These are phyloP conservation scores for Cichorium intybus DNA, from an alignment of 140 eudicot genomes.

Conservation along the genomic window DNA sequence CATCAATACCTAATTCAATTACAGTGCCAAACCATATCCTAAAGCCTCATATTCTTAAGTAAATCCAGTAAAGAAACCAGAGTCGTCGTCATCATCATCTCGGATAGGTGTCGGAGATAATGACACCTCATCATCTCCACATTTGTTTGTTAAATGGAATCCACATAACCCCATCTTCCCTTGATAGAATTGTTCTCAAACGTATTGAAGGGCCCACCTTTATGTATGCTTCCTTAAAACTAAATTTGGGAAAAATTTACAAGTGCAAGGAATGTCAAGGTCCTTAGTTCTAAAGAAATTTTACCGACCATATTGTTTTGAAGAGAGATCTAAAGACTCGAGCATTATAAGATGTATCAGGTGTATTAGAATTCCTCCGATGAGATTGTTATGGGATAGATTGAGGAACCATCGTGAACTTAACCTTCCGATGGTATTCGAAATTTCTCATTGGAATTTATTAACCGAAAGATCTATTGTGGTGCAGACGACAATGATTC, in stretches of 20 bases:
- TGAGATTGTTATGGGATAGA: conserved; percentile 37
- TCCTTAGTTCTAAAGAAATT: conserved; percentile 27
- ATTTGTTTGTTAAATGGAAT: conserved; percentile 29
- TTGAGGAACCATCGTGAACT: conserved; percentile 29
- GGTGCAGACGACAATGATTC: conserved; percentile 31
- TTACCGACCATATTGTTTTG: conserved; percentile 30
- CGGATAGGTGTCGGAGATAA: neutral
- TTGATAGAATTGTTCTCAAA: conserved; percentile 31
- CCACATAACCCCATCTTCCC: conserved; percentile 44
- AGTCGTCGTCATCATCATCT: conserved; percentile 12
- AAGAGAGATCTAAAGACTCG: conserved; percentile 40
- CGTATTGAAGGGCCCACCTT: conserved; percentile 36
- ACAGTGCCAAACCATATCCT: conserved; percentile 42
- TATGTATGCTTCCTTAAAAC: conserved; percentile 35
- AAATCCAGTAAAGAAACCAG: conserved; percentile 17
- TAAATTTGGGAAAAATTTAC: conserved; percentile 34
- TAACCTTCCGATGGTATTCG: conserved; percentile 21
- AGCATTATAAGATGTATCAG: conserved; percentile 22
- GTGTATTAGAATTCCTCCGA: conserved; percentile 21
- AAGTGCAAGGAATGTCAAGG: conserved; percentile 25
- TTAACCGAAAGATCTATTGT: conserved; percentile 40
- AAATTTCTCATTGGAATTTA: conserved; percentile 37
- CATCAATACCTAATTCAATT: conserved; percentile 22
- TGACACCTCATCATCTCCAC: conserved; percentile 3
- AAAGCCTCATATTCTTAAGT: conserved; percentile 29